Percentiles rank a stretch among this genome's conserved stretches.
Evolutionary conservation across 2,329 filamentous ascomycete genomes (phyloP).

Genomic region (Talaromyces sp.): DNA sequence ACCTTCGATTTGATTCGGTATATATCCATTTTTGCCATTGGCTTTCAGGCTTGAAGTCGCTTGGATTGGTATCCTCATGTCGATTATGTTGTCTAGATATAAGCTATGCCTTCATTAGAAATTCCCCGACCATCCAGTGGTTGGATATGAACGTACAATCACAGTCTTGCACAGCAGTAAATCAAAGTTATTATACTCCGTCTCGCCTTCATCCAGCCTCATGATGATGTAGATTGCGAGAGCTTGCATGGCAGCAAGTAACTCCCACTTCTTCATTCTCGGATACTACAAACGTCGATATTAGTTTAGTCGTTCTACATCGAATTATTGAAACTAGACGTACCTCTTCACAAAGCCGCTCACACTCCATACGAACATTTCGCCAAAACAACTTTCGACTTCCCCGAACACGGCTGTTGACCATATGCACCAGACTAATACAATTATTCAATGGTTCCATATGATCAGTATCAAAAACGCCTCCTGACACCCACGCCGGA

Average conservation of each 20-base stretch:
- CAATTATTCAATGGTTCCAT: constrained; percentile 45
- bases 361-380: constrained; percentile 47
- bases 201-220: constrained; percentile 47
- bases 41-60: constrained; percentile 25
- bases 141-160: constrained; percentile 29
- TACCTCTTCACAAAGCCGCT: constrained; percentile 40
- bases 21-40: constrained; percentile 46
- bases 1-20: constrained; percentile 37
- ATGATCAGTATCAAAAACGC: constrained; percentile 20
- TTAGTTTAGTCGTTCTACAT: not conserved
- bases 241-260: constrained; percentile 47
- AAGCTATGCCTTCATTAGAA: not conserved
- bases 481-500: constrained; percentile 28
- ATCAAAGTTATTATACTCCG: constrained; percentile 46
- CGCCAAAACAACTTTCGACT: constrained; percentile 48
- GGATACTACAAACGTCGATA: constrained; percentile 25
- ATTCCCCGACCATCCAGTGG: too few relatives aligned
- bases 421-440: constrained; percentile 45
- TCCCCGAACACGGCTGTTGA: constrained; percentile 32
- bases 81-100: constrained; percentile 2
- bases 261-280: constrained; percentile 37
- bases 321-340: constrained; percentile 13
- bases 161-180: constrained; percentile 37
- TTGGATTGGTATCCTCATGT: not conserved
- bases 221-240: constrained; percentile 47